Base-by-base conservation (phyloP, 257 asterid species). In the Cruciata laevipes region DNA sequence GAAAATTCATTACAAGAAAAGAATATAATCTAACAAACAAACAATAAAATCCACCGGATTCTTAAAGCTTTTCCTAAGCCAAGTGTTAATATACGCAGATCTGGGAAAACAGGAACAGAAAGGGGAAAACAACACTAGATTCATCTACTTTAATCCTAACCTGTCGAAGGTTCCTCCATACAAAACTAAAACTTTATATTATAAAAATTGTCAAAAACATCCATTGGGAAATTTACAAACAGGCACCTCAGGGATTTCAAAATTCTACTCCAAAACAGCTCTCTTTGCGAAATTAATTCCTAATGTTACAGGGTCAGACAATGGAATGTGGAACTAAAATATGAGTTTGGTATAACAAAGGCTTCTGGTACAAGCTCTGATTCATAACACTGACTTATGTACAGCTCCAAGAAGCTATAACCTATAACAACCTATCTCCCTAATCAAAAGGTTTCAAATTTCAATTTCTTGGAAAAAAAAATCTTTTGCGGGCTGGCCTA, bases 81-180 rank as follows among this genome's bases (percentile, higher is more conserved):
- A 67, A 57, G 69, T 25, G 75, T 37, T 56, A 31, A 60, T 74
- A 65, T 35, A 63, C 42, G 4, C 10, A 70, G 85, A 84, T 78
- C 86, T 81, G 66, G 61, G 30, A 17, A 53, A 53, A 51, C 23
- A 52, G 58, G 17, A 52, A 47, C 24, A 20, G 12, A 2, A 7
- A 53, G 38, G n/a, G 66, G 14, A 16, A 58, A 37, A 17, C 40
- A 25, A 20, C 33, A 37, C 65, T 37, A 59, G 27, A 72, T 70
- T 73, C 65, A 14, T 53, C 60, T 25, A 60, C 18, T 31, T 66
- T 56, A 40, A 11, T 17, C 55, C 55, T 3, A 47, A 47, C 7
- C 90, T 83, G 80, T 83, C 69, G 37, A 61, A 67, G 70, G 59
- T 42, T 32, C 52, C 67, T 51, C n/a, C 38, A 65, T 5, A 3